Base-by-base conservation (phyloP, 768 basidiomycete species). In the Podaxis sp. region DNA sequence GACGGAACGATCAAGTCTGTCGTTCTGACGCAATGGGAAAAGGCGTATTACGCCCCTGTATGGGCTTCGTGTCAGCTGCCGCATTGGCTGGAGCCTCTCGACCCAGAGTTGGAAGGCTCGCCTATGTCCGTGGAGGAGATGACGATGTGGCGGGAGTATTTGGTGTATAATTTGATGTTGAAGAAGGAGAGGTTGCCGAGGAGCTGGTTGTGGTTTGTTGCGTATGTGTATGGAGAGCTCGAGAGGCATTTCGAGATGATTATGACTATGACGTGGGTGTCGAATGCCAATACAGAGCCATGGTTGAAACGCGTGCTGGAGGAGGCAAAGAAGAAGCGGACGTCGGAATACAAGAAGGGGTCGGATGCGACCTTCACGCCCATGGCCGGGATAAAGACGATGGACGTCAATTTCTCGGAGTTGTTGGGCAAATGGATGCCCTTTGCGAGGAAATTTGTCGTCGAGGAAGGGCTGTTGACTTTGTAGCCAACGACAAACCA, bases 391-490 rank as follows among this genome's bases (percentile, higher is more conserved):
- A 39, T 56, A 51, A n/a, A 56, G 46, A 63, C 54, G 26, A 63
- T 56, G 46, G 46, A 63, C 5, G 55, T 63, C 24, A 63, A 63
- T 57, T 63, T 63, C 33, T 55, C 61, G 19, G 61, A 63, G 36
- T 51, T 46, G 19, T 36, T 63, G 61, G 61, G 61, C 36, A 63
- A 63, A n/a, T 63, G 61, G 61, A 63, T 63, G 61, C 61, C 61
- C 9, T 63, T 56, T 49, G 61, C 61, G 9, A 63, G 61, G 19
- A 53, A 55, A 44, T 63, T 63, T 39, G 61, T 63, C 3, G 48
- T 39, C 24, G 61, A 63, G 8, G 53, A 63, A 15, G 54, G 54
- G 7, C 51, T 63, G 2, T 24, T 56, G 53, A 24, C 19, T 30
- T 62, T 39, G 12, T 15, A 15, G 15, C 11, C 17, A 46, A 19